Evolutionary conservation across 768 basidiomycete species (phyloP), one percentile per base, ranked within the genome.

Genomic region (Royoungia palumana): DNA sequence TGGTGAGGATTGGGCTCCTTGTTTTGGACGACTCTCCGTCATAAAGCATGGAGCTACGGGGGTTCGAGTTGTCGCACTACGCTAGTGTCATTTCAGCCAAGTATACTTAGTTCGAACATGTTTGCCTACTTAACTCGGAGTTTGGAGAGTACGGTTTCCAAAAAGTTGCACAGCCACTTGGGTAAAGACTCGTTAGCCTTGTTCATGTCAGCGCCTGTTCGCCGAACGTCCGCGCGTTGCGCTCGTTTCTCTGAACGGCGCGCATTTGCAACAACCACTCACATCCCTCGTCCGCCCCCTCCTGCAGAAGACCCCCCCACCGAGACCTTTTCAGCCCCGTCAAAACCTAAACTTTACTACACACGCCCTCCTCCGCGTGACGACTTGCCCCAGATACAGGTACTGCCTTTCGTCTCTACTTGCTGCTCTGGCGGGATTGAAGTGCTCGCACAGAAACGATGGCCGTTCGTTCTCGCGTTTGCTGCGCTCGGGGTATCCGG

Each of bases 391-490:
- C 66, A 65, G n/a, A 51, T 77, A 48, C 65, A 67, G 53, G 76
- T 78, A 51, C 42, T 53, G 24, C n/a, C 14, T 10, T 25, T 19
- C 22, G 14, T 30, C 14, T 11, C 19, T 34, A 13, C 24, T 16
- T 21, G n/a, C 19, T 24, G 37, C 10, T 30, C 30, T 30, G 2
- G 30, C 14, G 13, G 14, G 10, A 27, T 27, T 27, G 25, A 27
- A 27, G 6, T 37, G 19, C 5, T 41, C 41, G 19, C 24, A 17
- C 49, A 73, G 69, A 61, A 60, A 58, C 71, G 67, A 58, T 88
- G 87, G 86, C 85, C 87, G 0, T 59, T 74, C 19, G 60, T 81
- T 17, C 67, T 83, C 30, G 76, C 70, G 0, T 66, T 80, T 36
- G 70, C 75, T 16, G 68, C 70, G 0, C 49, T 79, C 6, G 88